phyloP scores from a whole-genome alignment of 2,329 filamentous ascomycete genomes.

The Neoarthrinium moseri region DNA sequence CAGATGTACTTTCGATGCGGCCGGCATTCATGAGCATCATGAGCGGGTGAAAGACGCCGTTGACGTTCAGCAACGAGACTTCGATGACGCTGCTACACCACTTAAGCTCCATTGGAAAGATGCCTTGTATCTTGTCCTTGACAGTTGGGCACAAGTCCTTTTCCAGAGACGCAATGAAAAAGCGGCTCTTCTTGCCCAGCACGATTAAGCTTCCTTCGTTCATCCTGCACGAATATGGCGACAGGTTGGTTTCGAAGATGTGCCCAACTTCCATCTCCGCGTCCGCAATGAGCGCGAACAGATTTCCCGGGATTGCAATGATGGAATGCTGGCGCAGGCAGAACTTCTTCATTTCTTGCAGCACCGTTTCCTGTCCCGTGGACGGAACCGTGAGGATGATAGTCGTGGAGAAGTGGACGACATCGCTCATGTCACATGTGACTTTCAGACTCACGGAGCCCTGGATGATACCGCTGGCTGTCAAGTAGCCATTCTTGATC shows the following conservation, averaged over 20 bases:
- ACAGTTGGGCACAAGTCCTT: constrained; percentile 5
- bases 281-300: constrained; percentile 19
- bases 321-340: constrained; percentile 16
- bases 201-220: constrained; percentile 15
- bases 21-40: constrained; percentile 26
- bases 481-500: constrained; percentile 4
- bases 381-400: constrained; percentile 21
- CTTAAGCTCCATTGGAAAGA: constrained; percentile 19
- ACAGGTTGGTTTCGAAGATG: constrained; percentile 22
- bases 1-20: constrained; percentile 23
- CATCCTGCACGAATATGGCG: constrained; percentile 23
- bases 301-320: constrained; percentile 22
- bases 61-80: constrained; percentile 23
- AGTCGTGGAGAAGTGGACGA: constrained; percentile 17
- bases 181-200: constrained; percentile 15
- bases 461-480: constrained; percentile 12
- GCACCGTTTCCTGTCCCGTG: constrained; percentile 16
- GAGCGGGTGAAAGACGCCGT: constrained; percentile 24
- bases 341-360: constrained; percentile 11
- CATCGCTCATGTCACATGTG: constrained; percentile 19
- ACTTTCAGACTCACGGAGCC: constrained; percentile 9
- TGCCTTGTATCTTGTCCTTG: constrained; percentile 10
- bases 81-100: constrained; percentile 25
- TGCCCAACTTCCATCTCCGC: constrained; percentile 14
- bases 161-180: constrained; percentile 7